Base-by-base conservation (phyloP, 2,329 filamentous ascomycete genomes). In the Fusarium citri region DNA sequence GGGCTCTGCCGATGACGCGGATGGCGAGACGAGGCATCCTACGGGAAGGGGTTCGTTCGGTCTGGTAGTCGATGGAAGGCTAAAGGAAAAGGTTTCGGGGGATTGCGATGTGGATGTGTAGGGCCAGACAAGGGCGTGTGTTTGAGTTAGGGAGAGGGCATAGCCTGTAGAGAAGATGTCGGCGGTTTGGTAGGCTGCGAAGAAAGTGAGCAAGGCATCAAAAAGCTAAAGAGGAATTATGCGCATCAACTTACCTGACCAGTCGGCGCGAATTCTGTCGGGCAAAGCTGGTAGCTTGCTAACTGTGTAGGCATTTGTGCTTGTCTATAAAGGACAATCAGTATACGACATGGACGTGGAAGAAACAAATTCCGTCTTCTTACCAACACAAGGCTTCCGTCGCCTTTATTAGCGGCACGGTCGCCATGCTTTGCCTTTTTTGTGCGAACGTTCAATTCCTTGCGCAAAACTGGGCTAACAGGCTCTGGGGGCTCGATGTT, bases 121-220 rank as follows among this genome's bases (percentile, higher is more conserved):
- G 18, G 93, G 91, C 96, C 96, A 99, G 51, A 97, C 89, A 66
- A 97, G 87, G 73, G 94, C 96, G 76, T 94, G 90, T 10, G 91
- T 90, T 71, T 91, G 89, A 11, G 93, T 97, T 59, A 98, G 85
- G 48, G 90, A 91, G 59, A 98, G 85, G 50, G 93, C 94, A 77
- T 94, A 93, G 70, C 89, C 92, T 76, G 82, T 88, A 42, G 86
- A 88, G 78, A 88, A 88, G 64, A 94, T 84, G 31, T 88, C 86
- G 76, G 90, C 91, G 76, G 89, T 87, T 78, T 92, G 89, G 68
- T 85, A 85, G 63, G 82, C 90, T 93, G 22, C 40, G 16, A 54
- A 60, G 41, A 69, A 58, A 56, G 63, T 72, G 69, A 62, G 70
- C 59, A 55, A 46, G 46, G 22, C 53, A 46, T 60, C 31, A 16